Evolutionary conservation across 805 yeast species (phyloP), one percentile per base, ranked within the genome.

Genomic region (Lipomyces orientalis): DNA sequence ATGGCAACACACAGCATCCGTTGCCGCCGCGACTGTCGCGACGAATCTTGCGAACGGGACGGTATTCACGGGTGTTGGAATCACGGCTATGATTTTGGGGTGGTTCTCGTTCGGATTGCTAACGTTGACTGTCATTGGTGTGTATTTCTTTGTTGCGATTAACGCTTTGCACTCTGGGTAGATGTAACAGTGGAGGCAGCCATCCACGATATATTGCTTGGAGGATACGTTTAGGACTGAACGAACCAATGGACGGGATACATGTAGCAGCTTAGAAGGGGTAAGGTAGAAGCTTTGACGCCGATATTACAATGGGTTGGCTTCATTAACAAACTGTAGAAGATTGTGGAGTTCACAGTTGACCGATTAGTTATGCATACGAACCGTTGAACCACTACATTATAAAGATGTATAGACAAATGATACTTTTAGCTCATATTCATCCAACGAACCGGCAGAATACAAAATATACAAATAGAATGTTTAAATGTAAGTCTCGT

Each of bases 401-500:
- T 43, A 43, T 43, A 43, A 43, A 9, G 49, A 43, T 43, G 49
- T 43, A 43, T 43, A 43, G 22, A 43, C 49, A 43, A 43, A 43
- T 43, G 49, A 43, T 43, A 43, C 49, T 43, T 43, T 43, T 43
- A 16, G 49, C 49, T 43, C 49, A 43, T 43, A 43, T 43, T 22
- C 49, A 43, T 43, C 49, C 49, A 43, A 16, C 49, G 4, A 43
- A 43, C 49, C 49, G 9, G n/a, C 49, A 43, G 33, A 67, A 31
- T 31, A 62, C 61, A 66, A 66, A 56, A 61, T 62, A 56, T 61
- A 60, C 54, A 59, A 8, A n/a, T 43, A n/a, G n/a, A 43, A 31
- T 25, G 54, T 69, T 64, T 93, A 95, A 87, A 95, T 95, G 90
- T 89, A 94, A 82, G 99, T 95, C 88, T 95, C 99, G 90, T 95